These are phyloP conservation scores for Yarrowia yakushimensis DNA, from an alignment of 805 yeast genomes.

Conservation along the genomic window DNA sequence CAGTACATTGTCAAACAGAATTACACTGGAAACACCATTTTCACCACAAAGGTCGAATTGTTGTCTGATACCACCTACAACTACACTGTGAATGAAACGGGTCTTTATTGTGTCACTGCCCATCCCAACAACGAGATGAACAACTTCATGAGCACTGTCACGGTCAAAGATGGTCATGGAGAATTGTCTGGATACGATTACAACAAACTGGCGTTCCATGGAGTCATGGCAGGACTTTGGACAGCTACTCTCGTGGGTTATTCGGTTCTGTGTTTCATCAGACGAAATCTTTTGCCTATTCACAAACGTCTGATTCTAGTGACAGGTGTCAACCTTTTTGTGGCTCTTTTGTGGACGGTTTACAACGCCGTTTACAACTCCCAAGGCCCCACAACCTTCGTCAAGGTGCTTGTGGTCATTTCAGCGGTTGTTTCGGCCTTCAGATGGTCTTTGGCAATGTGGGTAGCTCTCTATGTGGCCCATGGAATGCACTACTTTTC, in stretches of 20 bases:
- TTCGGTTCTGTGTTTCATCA: neutral
- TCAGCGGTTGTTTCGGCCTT: neutral
- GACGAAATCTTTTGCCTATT: neutral
- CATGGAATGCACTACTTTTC: slow-evolving; percentile 19
- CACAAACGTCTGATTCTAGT: neutral
- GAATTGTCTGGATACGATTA: slow-evolving; percentile 5
- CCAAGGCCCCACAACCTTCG: neutral
- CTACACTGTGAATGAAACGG: slow-evolving; percentile 1
- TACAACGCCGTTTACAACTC: neutral
- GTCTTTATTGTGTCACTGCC: slow-evolving; percentile 11
- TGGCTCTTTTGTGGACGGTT: neutral
- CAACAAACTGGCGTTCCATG: neutral
- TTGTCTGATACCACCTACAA: neutral
- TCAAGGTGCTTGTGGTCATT: neutral
- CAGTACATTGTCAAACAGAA: slow-evolving; percentile 18
- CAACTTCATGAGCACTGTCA: neutral
- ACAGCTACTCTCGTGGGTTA: neutral
- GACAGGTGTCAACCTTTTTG: neutral
- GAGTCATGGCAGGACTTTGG: neutral
- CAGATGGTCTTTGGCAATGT: neutral
- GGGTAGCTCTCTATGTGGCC: neutral
- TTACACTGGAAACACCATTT: slow-evolving; percentile 2
- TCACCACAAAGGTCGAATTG: slow-evolving; percentile 8
- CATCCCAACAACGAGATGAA: slow-evolving; percentile 10
- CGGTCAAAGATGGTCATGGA: neutral